Conservation (phyloP, 2,329 filamentous ascomycete species). For the Ophiostoma triangulosporum region DNA sequence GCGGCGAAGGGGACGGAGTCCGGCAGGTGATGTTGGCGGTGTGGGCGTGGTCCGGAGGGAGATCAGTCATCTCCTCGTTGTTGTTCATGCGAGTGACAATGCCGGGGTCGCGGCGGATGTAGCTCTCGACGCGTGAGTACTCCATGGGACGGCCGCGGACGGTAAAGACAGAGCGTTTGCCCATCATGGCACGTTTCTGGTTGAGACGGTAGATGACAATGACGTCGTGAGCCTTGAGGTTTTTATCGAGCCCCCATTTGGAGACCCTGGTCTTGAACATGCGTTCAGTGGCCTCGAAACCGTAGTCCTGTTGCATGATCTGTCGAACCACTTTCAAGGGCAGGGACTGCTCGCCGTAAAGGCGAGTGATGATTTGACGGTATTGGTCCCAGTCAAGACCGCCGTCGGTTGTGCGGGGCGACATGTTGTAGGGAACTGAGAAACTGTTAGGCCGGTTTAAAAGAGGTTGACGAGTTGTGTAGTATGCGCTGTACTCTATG, state of each 20-base stretch:
- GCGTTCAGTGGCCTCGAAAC: conserved; percentile 18
- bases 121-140: conserved; percentile 18
- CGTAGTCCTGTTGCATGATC: conserved; percentile 16
- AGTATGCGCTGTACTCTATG: neutral
- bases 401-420: neutral
- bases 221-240: conserved; percentile 20
- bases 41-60: conserved; percentile 14
- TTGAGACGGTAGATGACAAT: conserved; percentile 17
- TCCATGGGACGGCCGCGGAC: conserved; percentile 18
- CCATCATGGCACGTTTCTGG: conserved; percentile 15
- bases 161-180: conserved; percentile 17
- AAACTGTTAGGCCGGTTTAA: neutral
- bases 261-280: conserved; percentile 24
- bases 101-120: conserved; percentile 18
- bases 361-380: conserved; percentile 16
- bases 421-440: neutral
- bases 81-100: conserved; percentile 11
- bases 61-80: conserved; percentile 12
- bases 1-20: conserved; percentile 6
- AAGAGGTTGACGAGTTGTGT: neutral
- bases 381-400: conserved; percentile 18
- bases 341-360: conserved; percentile 18
- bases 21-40: conserved; percentile 3
- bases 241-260: conserved; percentile 22
- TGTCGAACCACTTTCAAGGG: conserved; percentile 18